Evolutionary conservation across 2,329 filamentous ascomycete species (phyloP), one percentile per base, ranked within the genome.

Genomic region (Aspergillus sp.): DNA sequence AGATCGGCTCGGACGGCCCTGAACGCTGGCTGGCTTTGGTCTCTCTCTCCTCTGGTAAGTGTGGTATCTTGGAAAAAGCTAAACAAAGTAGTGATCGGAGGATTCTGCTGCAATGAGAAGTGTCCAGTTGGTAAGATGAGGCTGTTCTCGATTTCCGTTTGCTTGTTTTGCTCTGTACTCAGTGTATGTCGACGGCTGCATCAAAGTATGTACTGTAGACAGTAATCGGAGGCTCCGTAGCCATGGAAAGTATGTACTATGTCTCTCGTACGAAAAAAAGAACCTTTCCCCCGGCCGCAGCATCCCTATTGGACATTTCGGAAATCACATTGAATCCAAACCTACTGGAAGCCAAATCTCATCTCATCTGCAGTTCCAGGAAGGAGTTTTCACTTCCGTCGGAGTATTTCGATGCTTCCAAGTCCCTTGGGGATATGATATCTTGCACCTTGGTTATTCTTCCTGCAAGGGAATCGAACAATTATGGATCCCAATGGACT

Each of bases 1-100:
- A 61, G 57, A 59, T 63, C 60, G 60, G 60, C 51, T 63, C 62
- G 59, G 59, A 63, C 59, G 62, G 62, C 56, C 60, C 58, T 61
- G 60, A 52, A 51, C 57, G 54, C 36, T 31, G 39, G 32, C 55
- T 53, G 39, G 32, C 55, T 53, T 53, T 55, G 54, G 39, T 52
- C 11, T 12, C 32, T 36, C 32, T 36, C 12, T 57, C 49, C 50
- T 50, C 50, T 32, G 32, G 29, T 24, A 47, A 47, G 16, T 16
- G 36, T 55, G 56, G 49, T 24, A 45, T 58, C 49, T 46, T 45
- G 31, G 42, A 20, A 60, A 10, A 31, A 31, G n/a, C 20, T n/a
- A 42, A 42, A 42, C 36, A n/a, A 22, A 18, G 32, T 22, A 45
- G 18, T 16, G 50, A 47, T 54, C 60, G 63, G 59, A 61, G 45